Conservation (phyloP, 441 rosid genomes). For the Jatropha multifida region DNA sequence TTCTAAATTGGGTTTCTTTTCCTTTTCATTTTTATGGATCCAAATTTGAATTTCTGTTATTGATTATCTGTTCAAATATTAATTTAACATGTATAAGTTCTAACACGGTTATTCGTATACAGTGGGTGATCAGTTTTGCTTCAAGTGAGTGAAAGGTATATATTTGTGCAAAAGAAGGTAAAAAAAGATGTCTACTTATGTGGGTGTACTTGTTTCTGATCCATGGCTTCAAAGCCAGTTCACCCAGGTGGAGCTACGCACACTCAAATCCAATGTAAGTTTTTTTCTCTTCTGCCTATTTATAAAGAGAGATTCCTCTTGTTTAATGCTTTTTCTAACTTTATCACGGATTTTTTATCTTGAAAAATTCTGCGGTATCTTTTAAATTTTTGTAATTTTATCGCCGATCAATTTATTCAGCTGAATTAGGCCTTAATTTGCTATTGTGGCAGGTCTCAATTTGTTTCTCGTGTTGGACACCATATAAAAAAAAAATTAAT, state of each 20-base stretch:
- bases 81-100: neutral
- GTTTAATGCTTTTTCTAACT: too few relatives aligned
- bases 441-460: too few relatives aligned
- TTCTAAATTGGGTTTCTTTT: constrained; percentile 23
- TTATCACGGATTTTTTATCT: too few relatives aligned
- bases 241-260: constrained; percentile 96
- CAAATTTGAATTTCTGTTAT: constrained; percentile 10
- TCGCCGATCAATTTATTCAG: too few relatives aligned
- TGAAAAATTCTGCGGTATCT: too few relatives aligned
- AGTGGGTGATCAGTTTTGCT: constrained; percentile 9
- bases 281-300: too few relatives aligned
- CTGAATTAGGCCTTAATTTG: too few relatives aligned
- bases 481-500: too few relatives aligned
- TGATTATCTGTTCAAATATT: neutral
- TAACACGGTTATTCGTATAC: neutral
- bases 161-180: constrained; percentile 22
- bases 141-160: constrained; percentile 6
- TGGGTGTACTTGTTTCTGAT: constrained; percentile 93
- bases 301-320: too few relatives aligned
- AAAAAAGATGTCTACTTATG: constrained; percentile 74
- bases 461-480: too few relatives aligned
- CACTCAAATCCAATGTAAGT: constrained; percentile 83
- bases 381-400: too few relatives aligned
- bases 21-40: constrained; percentile 6
- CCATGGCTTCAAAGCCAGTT: constrained; percentile 98